A percentile compares a stretch with the other conserved stretches of the same genome.
phyloP scores from a whole-genome alignment of 139 green algal species.

The Chlamydomonas asymmetrica region DNA sequence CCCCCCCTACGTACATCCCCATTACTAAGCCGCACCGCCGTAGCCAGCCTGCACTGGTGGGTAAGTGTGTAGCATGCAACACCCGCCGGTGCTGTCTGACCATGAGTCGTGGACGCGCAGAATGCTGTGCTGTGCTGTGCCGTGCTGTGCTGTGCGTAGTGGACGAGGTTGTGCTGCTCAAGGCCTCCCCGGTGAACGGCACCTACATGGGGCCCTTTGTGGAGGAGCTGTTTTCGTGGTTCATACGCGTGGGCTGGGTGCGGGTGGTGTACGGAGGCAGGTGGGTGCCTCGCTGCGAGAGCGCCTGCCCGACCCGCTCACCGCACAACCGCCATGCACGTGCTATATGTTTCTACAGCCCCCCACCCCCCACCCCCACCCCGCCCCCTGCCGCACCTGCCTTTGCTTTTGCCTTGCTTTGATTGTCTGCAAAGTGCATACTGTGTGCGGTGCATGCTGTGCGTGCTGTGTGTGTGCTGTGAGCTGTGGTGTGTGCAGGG shows the following conservation, averaged over 20 bases:
- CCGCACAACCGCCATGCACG: not conserved
- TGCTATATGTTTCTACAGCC: not conserved
- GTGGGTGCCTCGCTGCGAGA: too few species aligned
- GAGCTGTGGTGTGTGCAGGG: not conserved
- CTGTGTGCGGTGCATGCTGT: not conserved
- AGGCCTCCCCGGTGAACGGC: constrained; percentile 83
- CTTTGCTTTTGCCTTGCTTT: not conserved
- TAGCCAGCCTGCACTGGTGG: too few species aligned
- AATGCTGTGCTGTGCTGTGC: constrained; percentile 70
- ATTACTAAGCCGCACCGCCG: too few species aligned
- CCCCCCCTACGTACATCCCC: too few species aligned
- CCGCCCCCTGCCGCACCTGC: not conserved
- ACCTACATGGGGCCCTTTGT: constrained; percentile 66
- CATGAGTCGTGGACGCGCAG: too few species aligned
- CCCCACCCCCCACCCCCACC: not conserved
- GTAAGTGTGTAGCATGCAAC: too few species aligned
- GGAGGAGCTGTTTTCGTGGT: constrained; percentile 17
- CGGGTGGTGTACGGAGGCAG: constrained; percentile 75
- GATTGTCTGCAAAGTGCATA: not conserved
- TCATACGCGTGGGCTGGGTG: constrained; percentile 68
- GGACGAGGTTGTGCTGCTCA: constrained; percentile 72
- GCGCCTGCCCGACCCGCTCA: too few species aligned
- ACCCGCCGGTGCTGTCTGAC: too few species aligned
- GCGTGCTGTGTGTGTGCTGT: too few species aligned
- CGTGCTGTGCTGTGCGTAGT: constrained; percentile 70